Conservation (phyloP, 768 basidiomycete genomes). For the Agaricus sinodeliciosus region DNA sequence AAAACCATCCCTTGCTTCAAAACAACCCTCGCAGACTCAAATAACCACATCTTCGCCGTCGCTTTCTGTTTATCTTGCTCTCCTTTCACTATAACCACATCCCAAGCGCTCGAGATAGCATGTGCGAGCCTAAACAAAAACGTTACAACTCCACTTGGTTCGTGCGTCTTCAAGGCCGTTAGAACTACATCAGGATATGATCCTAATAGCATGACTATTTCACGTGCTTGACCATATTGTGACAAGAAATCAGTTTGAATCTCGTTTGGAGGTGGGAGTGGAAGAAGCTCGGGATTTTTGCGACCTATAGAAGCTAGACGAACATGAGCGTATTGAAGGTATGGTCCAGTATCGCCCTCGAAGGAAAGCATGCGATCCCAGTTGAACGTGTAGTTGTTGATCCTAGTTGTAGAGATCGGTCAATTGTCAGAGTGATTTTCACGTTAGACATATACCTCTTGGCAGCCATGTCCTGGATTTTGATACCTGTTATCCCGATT, state of each 20-base stretch:
- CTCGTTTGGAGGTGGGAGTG: slow-evolving; percentile 59
- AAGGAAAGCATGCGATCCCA: slow-evolving; percentile 91
- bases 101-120: slow-evolving; percentile 90
- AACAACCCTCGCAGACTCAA: slow-evolving; percentile 86
- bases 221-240: slow-evolving; percentile 64
- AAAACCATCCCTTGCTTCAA: slow-evolving; percentile 80
- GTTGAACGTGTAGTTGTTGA: slow-evolving; percentile 95
- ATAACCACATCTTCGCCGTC: slow-evolving; percentile 82
- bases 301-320: slow-evolving; percentile 83
- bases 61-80: slow-evolving; percentile 74
- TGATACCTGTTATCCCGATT: slow-evolving; percentile 92
- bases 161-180: slow-evolving; percentile 75
- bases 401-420: slow-evolving; percentile 34
- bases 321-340: slow-evolving; percentile 96
- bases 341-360: slow-evolving; percentile 92
- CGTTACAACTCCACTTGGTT: slow-evolving; percentile 89
- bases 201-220: slow-evolving; percentile 79
- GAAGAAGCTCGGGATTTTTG: slow-evolving; percentile 85
- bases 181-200: slow-evolving; percentile 90
- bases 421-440: no score
- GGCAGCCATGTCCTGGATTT: slow-evolving; percentile 96
- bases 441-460: slow-evolving; percentile 55
- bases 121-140: slow-evolving; percentile 85
- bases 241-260: slow-evolving; percentile 63
- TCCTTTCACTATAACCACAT: slow-evolving; percentile 79